Evolutionary conservation across 2,329 filamentous ascomycete species (phyloP), one percentile per base, ranked within the genome.

Genomic region (Reticulascus tulasneorum): DNA sequence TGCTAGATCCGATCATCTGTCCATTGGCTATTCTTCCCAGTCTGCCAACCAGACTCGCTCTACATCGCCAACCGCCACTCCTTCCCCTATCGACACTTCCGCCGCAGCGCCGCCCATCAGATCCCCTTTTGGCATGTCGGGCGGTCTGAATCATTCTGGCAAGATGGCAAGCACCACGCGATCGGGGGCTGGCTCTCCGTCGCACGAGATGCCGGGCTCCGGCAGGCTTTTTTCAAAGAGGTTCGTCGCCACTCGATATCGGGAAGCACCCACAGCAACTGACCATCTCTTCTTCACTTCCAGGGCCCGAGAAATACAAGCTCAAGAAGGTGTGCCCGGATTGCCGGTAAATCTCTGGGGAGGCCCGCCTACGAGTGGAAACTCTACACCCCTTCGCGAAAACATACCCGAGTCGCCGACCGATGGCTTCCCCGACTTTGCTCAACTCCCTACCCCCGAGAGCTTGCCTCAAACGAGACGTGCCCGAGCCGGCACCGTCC

Each of bases 331-430:
- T 33, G 74, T 95, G 32, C 68, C 71, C 58, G 82, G 73, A 55
- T 74, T 77, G 53, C 74, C 72, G 61, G 63, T 83, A 34, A 79
- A 82, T 55, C 83, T 84, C 27, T 97, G 93, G 93, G 89, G 89
- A 73, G 91, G 93, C 9, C 91, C 93, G 48, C 91, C 93, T 31
- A 95, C 91, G 37, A 96, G 91, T 60, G 93, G 91, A 47, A 91
- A 95, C 62, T 96, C 91, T 15, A 96, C 91, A 26, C 93, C 93
- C 50, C 77, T 98, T 33, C 87, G 93, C 55, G 93, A 97, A 68
- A 96, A 91, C 48, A 97, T 98, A 44, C 90, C 91, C 46, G 93
- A 98, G 66, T 96, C 91, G 23, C 93, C 93, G 21, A 93, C 86
- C 48, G 91, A 96, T 67, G 91, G 86, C 49, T 97, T 97, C 52